Conservation (phyloP, 495 filamentous ascomycete genomes). For the Durotheca rogersii region DNA sequence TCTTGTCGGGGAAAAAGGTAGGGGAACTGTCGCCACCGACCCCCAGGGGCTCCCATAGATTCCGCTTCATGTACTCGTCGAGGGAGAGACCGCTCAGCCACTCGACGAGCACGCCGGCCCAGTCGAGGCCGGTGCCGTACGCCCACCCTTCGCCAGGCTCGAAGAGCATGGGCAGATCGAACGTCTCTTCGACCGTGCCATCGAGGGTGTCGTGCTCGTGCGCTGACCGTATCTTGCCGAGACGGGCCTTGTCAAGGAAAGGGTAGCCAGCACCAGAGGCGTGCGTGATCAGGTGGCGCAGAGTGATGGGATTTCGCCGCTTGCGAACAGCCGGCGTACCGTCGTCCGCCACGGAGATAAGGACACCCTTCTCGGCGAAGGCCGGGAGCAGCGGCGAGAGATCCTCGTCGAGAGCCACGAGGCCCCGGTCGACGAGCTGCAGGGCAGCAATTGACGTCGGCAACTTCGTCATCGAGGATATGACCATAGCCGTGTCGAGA, state of each 20-base stretch:
- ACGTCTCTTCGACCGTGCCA: slow-evolving; percentile 26
- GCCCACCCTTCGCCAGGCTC: slow-evolving; percentile 42
- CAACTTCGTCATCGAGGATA: slow-evolving; percentile 42
- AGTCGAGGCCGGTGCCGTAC: slow-evolving; percentile 40
- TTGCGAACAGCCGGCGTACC: slow-evolving; percentile 22
- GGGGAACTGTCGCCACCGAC: slow-evolving; percentile 13
- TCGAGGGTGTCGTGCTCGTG: background rate
- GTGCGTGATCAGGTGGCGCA: slow-evolving; percentile 43
- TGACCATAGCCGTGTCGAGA: slow-evolving; percentile 30
- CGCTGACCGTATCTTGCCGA: slow-evolving; percentile 19
- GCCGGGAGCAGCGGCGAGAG: slow-evolving; percentile 34
- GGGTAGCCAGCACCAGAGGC: slow-evolving; percentile 35
- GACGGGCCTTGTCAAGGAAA: slow-evolving; percentile 27
- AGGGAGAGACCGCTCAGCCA: slow-evolving; percentile 26
- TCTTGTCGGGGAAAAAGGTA: slow-evolving; percentile 34
- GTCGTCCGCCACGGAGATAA: slow-evolving; percentile 31
- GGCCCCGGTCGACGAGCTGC: slow-evolving; percentile 41
- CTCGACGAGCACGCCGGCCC: slow-evolving; percentile 38
- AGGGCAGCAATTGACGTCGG: slow-evolving; percentile 35
- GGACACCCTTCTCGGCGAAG: slow-evolving; percentile 32
- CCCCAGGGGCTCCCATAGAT: slow-evolving; percentile 32
- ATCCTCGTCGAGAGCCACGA: slow-evolving; percentile 39
- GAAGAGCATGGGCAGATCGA: slow-evolving; percentile 37
- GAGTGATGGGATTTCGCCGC: slow-evolving; percentile 32
- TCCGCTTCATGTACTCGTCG: slow-evolving; percentile 31